phyloP scores from a whole-genome alignment of 2,329 filamentous ascomycete species.

The Monosporascus sp. region DNA sequence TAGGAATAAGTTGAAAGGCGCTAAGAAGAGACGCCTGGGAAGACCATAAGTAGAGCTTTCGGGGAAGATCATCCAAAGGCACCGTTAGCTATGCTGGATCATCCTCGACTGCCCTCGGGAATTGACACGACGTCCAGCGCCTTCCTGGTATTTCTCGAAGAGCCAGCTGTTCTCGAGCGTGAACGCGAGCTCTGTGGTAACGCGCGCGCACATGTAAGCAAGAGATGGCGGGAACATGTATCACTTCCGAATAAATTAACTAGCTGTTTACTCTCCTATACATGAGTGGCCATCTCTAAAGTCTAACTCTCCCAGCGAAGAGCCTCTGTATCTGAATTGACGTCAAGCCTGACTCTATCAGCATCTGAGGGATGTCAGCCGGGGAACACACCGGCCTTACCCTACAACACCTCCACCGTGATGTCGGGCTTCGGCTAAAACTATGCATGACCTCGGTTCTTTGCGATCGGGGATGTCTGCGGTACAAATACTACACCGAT shows the following conservation, averaged over 20 bases:
- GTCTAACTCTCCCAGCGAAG: constrained; percentile 14
- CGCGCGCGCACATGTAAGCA: constrained; percentile 11
- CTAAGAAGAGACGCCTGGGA: no score
- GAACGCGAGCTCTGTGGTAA: constrained; percentile 72
- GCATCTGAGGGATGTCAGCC: constrained; percentile 33
- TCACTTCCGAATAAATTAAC: no score
- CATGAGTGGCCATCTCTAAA: neutral
- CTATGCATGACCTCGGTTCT: constrained; percentile 31
- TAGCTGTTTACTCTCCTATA: neutral
- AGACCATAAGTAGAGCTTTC: no score
- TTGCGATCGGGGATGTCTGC: constrained; percentile 19
- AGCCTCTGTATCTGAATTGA: constrained; percentile 20
- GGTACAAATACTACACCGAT: constrained; percentile 26
- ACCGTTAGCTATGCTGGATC: no score
- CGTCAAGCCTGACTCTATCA: constrained; percentile 28
- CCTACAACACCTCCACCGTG: constrained; percentile 32
- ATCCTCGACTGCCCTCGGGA: constrained; percentile 62
- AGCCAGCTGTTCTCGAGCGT: constrained; percentile 91
- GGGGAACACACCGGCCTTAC: constrained; percentile 30
- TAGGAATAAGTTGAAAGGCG: no score
- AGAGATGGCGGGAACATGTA: no score
- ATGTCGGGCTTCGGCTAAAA: constrained; percentile 29
- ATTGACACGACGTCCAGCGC: constrained; percentile 83
- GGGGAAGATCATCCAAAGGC: no score
- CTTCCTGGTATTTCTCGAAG: constrained; percentile 85